A percentile compares a stretch with the other conserved stretches of the same genome.
These are phyloP conservation scores for Coemansia sp. DNA, from an alignment of 192 early-diverging fungal species.

Conservation along the genomic window DNA sequence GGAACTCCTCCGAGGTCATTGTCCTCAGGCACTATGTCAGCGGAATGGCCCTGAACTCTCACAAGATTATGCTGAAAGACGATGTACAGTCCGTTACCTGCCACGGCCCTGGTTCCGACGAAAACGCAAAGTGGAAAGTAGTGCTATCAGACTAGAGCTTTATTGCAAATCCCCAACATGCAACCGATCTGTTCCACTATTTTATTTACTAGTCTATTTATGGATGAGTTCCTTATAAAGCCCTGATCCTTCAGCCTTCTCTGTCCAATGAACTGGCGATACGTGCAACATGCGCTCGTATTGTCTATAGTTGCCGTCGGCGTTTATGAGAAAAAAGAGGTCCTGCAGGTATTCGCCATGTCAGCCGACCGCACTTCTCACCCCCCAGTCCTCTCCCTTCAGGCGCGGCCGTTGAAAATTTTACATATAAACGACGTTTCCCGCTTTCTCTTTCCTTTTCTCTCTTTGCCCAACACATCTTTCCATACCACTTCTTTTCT, in stretches of 20 bases:
- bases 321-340: not conserved
- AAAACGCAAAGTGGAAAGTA: conserved; percentile 56
- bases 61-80: conserved; percentile 32
- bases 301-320: not conserved
- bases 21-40: conserved; percentile 54
- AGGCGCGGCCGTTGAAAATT: not conserved
- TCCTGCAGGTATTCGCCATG: not conserved
- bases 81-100: conserved; percentile 54
- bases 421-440: not conserved
- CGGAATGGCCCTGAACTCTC: conserved; percentile 51
- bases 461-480: not conserved
- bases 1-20: conserved; percentile 48
- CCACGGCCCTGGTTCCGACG: conserved; percentile 49
- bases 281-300: not conserved
- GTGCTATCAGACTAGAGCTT: conserved; percentile 8
- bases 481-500: not conserved
- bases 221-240: not conserved
- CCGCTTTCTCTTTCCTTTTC: not conserved
- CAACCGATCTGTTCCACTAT: conserved; percentile 43
- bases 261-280: not conserved
- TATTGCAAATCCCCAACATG: no score
- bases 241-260: not conserved
- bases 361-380: not conserved
- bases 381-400: conserved; percentile 1
- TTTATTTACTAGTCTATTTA: conserved; percentile 6